Percentiles rank a stretch among this genome's conserved stretches.
These are phyloP conservation scores for Zasmidium angulare DNA, from an alignment of 2,329 filamentous ascomycete genomes.

Conservation along the genomic window DNA sequence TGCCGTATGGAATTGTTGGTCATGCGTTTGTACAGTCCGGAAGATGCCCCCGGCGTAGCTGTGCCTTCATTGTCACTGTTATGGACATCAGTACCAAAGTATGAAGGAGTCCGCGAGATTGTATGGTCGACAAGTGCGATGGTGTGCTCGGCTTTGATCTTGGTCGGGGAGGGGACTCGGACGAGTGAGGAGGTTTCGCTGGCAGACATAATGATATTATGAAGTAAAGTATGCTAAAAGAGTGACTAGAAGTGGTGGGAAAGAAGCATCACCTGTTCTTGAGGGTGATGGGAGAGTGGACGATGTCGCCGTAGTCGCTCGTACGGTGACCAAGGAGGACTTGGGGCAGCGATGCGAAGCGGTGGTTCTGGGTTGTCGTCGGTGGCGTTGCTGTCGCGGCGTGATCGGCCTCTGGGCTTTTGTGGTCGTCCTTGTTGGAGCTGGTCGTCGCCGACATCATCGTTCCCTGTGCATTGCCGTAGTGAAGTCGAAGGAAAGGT, in stretches of 20 bases:
- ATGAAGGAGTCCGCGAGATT: slow-evolving; percentile 19
- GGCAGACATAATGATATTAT: slow-evolving; percentile 25
- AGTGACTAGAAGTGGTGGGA: slow-evolving; percentile 2
- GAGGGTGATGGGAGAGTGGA: slow-evolving; percentile 21
- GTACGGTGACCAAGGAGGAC: slow-evolving; percentile 17
- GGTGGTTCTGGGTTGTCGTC: slow-evolving; percentile 10
- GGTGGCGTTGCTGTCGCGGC: slow-evolving; percentile 1
- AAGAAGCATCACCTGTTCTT: slow-evolving; percentile 25
- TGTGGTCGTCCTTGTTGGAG: slow-evolving; percentile 1
- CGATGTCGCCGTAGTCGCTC: slow-evolving; percentile 14
- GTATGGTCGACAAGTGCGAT: slow-evolving; percentile 66
- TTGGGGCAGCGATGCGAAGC: slow-evolving; percentile 12
- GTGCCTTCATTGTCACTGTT: slow-evolving; percentile 29
- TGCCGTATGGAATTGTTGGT: slow-evolving; percentile 33
- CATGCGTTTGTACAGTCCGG: slow-evolving; percentile 26
- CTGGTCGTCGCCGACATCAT: slow-evolving; percentile 8
- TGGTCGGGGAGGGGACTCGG: slow-evolving; percentile 24
- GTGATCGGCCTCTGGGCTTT: background rate
- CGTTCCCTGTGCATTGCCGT: background rate
- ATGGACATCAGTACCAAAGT: slow-evolving; percentile 25
- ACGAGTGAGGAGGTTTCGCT: slow-evolving; percentile 25
- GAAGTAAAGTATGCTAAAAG: slow-evolving; percentile 4
- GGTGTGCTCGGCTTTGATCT: slow-evolving; percentile 52
- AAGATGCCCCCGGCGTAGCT: slow-evolving; percentile 9
- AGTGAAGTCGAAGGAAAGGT: background rate